Evolutionary conservation across 108 stramenopile species (phyloP).

Genomic region (Aureococcus anophagefferens): DNA sequence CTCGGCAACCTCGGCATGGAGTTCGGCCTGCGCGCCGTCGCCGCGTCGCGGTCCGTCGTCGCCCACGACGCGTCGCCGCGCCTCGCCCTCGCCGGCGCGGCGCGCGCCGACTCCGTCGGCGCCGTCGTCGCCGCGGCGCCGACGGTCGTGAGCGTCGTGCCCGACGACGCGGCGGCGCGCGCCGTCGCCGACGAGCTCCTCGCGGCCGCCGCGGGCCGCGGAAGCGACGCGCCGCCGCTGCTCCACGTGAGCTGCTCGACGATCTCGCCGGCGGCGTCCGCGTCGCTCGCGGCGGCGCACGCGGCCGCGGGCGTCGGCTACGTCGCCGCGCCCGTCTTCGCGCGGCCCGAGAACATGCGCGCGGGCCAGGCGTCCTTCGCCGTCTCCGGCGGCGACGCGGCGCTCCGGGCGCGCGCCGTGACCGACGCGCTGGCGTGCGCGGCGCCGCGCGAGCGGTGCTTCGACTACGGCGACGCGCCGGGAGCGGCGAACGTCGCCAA

Average conservation of each 20-base stretch:
- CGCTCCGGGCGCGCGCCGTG: neutral
- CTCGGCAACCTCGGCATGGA: neutral
- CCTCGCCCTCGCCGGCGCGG: neutral
- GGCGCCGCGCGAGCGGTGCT: neutral
- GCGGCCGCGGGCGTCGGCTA: neutral
- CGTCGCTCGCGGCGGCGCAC: conserved; percentile 5
- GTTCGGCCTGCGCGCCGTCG: neutral
- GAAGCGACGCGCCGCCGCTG: too few species aligned
- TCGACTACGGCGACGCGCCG: conserved; percentile 19
- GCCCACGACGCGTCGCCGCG: neutral
- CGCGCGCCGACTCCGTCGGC: neutral
- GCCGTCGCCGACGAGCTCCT: conserved; percentile 13
- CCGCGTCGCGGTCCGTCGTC: neutral
- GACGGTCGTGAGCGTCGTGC: conserved; percentile 8
- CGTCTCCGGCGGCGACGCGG: conserved; percentile 9
- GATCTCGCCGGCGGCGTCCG: conserved; percentile 10
- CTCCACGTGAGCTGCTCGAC: conserved; percentile 23
- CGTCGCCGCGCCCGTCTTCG: conserved; percentile 22
- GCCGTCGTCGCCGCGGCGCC: neutral
- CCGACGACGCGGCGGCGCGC: neutral
- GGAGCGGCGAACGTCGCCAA: conserved; percentile 28
- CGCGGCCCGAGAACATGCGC: conserved; percentile 23
- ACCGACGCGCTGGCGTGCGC: conserved; percentile 4
- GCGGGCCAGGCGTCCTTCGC: conserved; percentile 12
- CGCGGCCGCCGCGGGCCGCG: neutral